A percentile compares a stretch with the other conserved stretches of the same genome.
phyloP scores from a whole-genome alignment of 371 early-diverging fungal genomes.

The Amoeboaphelidium protococcarum region DNA sequence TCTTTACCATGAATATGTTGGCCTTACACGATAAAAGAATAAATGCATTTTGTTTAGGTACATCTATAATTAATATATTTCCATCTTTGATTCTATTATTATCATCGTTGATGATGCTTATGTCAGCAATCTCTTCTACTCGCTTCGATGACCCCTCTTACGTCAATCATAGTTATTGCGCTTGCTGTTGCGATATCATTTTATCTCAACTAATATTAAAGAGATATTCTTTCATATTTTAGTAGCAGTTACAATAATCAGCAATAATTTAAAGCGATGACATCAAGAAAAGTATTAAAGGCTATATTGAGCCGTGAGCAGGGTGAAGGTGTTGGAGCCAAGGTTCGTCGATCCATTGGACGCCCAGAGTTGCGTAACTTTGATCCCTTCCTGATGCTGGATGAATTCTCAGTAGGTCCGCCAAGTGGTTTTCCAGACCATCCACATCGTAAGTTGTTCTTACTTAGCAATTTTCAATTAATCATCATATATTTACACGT shows the following conservation, averaged over 20 bases:
- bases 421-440: constrained; percentile 17
- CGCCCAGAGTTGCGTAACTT: constrained; percentile 27
- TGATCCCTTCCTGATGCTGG: constrained; percentile 59
- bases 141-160: neutral
- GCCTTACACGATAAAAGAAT: no score
- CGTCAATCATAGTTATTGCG: no score
- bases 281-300: neutral
- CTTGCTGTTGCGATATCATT: no score
- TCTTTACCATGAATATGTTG: no score
- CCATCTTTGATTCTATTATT: no score
- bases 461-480: neutral
- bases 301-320: constrained; percentile 2
- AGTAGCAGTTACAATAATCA: no score
- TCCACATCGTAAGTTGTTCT: constrained; percentile 13
- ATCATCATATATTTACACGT: neutral
- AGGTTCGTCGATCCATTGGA: constrained; percentile 46
- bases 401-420: constrained; percentile 30
- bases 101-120: neutral
- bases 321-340: constrained; percentile 23
- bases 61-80: no score
- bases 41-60: no score
- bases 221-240: no score
- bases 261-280: no score
- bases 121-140: neutral
- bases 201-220: no score